Base-by-base conservation (phyloP, 2,329 filamentous ascomycete genomes). In the Nannizzia gypsea region DNA sequence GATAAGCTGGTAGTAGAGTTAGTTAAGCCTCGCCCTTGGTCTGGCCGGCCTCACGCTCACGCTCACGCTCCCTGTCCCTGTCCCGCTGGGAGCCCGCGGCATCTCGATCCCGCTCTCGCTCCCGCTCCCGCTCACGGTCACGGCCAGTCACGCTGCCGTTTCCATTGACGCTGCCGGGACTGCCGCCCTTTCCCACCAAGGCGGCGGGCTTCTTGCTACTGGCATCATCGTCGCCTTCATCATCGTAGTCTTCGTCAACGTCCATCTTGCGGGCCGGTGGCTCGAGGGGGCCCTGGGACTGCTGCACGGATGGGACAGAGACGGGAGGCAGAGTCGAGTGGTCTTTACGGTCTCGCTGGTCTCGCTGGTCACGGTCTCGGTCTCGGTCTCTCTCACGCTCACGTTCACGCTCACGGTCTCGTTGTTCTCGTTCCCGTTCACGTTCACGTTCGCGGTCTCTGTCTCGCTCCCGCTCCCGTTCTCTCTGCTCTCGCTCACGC, bases 231-330 rank as follows among this genome's bases (percentile, higher is more conserved):
- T 95, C 91, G 3, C 84, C 89, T 60, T 91, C 92, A 68, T 97
- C 92, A 71, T 97, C 92, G 68, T 99, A 97, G 71, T 97, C 88
- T 72, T 99, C 93, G 66, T 99, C 91, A 20, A 97, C 89, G 5
- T 97, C 92, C 84, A 99, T 95, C 74, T 95, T 95, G 22, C 93
- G 82, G 20, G 90, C 90, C 36, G 93, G 90, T 58, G 90, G 89
- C 75, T 97, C 92, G 61, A 85, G 85, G 17, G 57, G 48, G 13
- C 48, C 48, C 22, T 31, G 48, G 11, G 26, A 20, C 46, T 46
- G 42, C 46, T 46, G 42, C 8, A 26, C 46, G 22, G 46, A 22
- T 13, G 48, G 57, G 31, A 50, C 24, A 17, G 79, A 73, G 20
- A 80, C 73, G 20, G 42, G 42, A 11, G 42, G 42, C 5, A 46